Conservation (phyloP, 2,329 filamentous ascomycete genomes). For the Microdochium nivale region DNA sequence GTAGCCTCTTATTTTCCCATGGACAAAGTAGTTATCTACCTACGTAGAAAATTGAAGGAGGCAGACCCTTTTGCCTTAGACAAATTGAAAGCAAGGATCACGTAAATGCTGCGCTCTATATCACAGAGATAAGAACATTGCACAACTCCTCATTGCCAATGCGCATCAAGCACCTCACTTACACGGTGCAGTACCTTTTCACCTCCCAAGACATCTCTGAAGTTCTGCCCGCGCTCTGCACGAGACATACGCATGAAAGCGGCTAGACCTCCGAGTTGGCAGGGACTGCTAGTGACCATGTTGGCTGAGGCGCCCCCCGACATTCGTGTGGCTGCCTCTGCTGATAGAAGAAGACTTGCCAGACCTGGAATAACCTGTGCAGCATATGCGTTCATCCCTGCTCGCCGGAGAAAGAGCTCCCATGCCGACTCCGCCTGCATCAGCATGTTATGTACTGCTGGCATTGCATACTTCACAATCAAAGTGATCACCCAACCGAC, state of each 20-base stretch:
- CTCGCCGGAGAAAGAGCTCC: slow-evolving; percentile 58
- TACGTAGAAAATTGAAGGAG: no score
- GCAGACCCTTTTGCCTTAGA: no score
- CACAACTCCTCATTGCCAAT: slow-evolving; percentile 33
- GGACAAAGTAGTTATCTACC: no score
- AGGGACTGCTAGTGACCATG: background rate
- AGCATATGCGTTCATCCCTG: slow-evolving; percentile 63
- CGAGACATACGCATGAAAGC: slow-evolving; percentile 48
- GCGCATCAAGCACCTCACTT: slow-evolving; percentile 39
- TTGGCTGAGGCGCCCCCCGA: background rate
- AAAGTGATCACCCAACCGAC: slow-evolving; percentile 45
- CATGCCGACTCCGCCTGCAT: slow-evolving; percentile 53
- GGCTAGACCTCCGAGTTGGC: slow-evolving; percentile 29
- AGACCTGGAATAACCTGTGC: slow-evolving; percentile 53
- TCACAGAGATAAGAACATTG: no score
- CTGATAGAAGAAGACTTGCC: slow-evolving; percentile 17
- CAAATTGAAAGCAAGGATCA: background rate
- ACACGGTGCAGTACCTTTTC: slow-evolving; percentile 41
- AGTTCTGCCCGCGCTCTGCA: slow-evolving; percentile 37
- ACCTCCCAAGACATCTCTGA: slow-evolving; percentile 46
- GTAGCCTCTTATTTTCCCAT: no score
- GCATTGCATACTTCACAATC: slow-evolving; percentile 34
- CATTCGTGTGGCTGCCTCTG: background rate
- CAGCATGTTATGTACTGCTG: slow-evolving; percentile 20
- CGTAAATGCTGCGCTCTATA: slow-evolving; percentile 3